Conservation (phyloP, 1,139 yeast genomes). For the Yamadazyma jaroonii region DNA sequence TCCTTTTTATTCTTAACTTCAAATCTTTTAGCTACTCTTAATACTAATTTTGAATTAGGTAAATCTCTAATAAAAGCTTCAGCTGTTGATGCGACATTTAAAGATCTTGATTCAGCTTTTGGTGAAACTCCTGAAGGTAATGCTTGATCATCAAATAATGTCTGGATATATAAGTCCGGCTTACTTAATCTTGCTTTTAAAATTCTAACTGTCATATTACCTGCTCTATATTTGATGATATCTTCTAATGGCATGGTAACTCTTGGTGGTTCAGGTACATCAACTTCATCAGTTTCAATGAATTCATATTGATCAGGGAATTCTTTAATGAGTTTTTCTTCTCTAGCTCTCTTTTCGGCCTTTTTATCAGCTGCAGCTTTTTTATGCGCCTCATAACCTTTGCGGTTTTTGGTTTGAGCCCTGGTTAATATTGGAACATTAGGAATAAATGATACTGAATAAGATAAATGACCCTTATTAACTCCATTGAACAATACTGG, state of each 20-base stretch:
- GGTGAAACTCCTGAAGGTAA: slow-evolving; percentile 58
- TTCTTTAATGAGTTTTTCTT: slow-evolving; percentile 51
- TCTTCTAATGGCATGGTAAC: slow-evolving; percentile 52
- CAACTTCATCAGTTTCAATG: slow-evolving; percentile 52
- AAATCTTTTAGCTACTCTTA: slow-evolving; percentile 54
- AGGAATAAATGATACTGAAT: slow-evolving; percentile 64
- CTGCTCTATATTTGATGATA: slow-evolving; percentile 55
- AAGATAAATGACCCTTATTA: slow-evolving; percentile 49
- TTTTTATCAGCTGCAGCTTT: slow-evolving; percentile 34
- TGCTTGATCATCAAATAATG: slow-evolving; percentile 61
- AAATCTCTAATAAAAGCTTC: slow-evolving; percentile 69
- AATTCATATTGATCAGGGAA: slow-evolving; percentile 64
- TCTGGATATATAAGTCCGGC: slow-evolving; percentile 52
- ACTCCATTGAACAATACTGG: slow-evolving; percentile 43
- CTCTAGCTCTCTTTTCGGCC: slow-evolving; percentile 31
- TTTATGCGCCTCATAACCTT: slow-evolving; percentile 29
- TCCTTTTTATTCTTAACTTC: slow-evolving; percentile 48
- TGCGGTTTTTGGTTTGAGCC: slow-evolving; percentile 44
- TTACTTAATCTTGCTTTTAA: slow-evolving; percentile 46
- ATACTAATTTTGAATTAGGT: slow-evolving; percentile 52
- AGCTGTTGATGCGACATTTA: slow-evolving; percentile 45
- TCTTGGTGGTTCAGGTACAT: slow-evolving; percentile 41
- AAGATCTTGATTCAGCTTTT: slow-evolving; percentile 35
- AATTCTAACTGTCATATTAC: slow-evolving; percentile 56
- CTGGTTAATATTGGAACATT: slow-evolving; percentile 59